Evolutionary conservation across 352 stramenopile species (phyloP), one percentile per base, ranked within the genome.

Genomic region (Thalassiosira hispida): DNA sequence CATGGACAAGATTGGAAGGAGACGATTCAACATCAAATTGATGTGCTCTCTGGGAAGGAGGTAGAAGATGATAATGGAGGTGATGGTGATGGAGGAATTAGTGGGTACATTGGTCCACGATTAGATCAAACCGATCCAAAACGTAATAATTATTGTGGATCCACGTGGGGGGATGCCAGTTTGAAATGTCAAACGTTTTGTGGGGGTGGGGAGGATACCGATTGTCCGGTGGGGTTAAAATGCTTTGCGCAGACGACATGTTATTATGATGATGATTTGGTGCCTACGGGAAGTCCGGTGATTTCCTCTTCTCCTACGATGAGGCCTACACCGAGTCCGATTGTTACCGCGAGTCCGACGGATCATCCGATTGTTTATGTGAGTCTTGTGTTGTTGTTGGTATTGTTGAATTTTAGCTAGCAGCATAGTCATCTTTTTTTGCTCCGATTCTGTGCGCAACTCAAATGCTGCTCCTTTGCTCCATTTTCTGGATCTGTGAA

Each of bases 191-290:
- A 9, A 4, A 12, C 3, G n/a, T 12, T 4, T 3, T 57, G 49
- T 57, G 49, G 8, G 12, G 18, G 8, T 38, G 49, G 20, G 8
- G 29, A 57, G 49, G 49, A 9, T 9, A 4, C 9, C 2, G 55
- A 63, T 20, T 63, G 27, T 29, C 55, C 55, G 6, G 55, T 2
- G 12, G 55, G 49, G 16, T 3, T 29, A 14, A 27, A 16, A 9
- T 57, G 49, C 12, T 57, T 29, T 25, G 49, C 16, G 8, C 9
- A 57, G 4, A 57, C 49, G n/a, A 27, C 8, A 9, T 57, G 49
- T 31, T 57, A 31, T 25, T 57, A 57, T 25, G 49, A 57, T 25
- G 49, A 57, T 31, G 49, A 57, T 25, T 31, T 57, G n/a, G 49
- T 27, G 20, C 49, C 49, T 1, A 57, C 49, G 8, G 18, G 16